Conservation (phyloP, 23 red algal species). For the Gracilaria domingensis region DNA sequence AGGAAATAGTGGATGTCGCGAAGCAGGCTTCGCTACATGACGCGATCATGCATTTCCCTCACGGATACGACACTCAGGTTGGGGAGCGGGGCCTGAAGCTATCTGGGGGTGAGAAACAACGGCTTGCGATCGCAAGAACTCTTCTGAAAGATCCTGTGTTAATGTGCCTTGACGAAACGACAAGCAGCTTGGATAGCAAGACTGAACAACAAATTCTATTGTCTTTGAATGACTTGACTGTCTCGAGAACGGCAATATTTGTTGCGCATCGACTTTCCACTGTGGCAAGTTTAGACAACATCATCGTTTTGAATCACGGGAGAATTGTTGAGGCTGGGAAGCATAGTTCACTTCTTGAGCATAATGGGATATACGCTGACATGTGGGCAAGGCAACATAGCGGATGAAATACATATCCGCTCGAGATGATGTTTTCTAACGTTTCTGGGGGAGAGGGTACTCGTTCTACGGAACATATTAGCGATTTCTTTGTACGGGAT, state of each 20-base stretch:
- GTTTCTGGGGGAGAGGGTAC: too few relatives aligned
- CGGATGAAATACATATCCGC: not conserved
- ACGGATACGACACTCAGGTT: slow-evolving; percentile 88
- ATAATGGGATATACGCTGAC: slow-evolving; percentile 68
- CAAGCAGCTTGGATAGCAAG: slow-evolving; percentile 85
- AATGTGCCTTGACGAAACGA: slow-evolving; percentile 89
- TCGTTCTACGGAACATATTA: too few relatives aligned
- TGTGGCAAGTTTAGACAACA: slow-evolving; percentile 76
- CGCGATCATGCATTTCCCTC: slow-evolving; percentile 74
- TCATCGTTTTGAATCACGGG: slow-evolving; percentile 87
- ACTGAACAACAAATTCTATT: slow-evolving; percentile 87
- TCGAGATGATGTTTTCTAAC: too few relatives aligned
- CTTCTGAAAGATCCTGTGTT: slow-evolving; percentile 82
- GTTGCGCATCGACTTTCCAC: slow-evolving; percentile 94
- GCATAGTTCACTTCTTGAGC: slow-evolving; percentile 58
- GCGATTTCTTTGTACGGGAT: too few relatives aligned
- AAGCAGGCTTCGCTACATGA: slow-evolving; percentile 80
- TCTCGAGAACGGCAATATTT: slow-evolving; percentile 83
- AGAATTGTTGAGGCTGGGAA: slow-evolving; percentile 81
- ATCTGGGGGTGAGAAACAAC: slow-evolving; percentile 94
- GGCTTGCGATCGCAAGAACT: slow-evolving; percentile 88
- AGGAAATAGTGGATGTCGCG: slow-evolving; percentile 78
- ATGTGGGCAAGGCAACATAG: slow-evolving; percentile 83
- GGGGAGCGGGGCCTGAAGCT: slow-evolving; percentile 91
- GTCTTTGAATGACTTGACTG: slow-evolving; percentile 65